Conservation (phyloP, 78 protist genomes). For the Dictyostelium intermedium region DNA sequence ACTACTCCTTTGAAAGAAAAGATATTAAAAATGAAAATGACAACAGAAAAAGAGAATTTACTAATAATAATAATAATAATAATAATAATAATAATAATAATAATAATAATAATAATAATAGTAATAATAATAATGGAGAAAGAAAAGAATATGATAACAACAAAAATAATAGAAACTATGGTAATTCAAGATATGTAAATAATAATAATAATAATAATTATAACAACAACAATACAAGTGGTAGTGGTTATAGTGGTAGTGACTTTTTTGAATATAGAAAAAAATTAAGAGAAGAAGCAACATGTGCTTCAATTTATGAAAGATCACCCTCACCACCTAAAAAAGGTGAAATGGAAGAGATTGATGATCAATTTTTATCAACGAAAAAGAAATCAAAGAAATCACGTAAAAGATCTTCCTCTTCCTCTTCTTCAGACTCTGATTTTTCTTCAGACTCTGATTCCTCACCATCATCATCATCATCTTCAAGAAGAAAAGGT, state of each 20-base stretch:
- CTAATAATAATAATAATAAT: not conserved
- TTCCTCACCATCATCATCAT: no score
- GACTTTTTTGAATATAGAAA: constrained; percentile 4
- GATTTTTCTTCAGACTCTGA: not conserved
- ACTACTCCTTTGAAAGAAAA: not conserved
- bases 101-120: no score
- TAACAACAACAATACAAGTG: no score
- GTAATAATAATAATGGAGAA: not conserved
- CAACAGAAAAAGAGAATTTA: not conserved
- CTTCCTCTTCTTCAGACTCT: not conserved
- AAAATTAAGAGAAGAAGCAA: constrained; percentile 17
- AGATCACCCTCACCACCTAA: constrained; percentile 40
- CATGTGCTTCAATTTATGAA: not conserved
- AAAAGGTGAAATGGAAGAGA: not conserved
- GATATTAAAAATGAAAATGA: not conserved
- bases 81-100: not conserved
- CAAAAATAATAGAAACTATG: not conserved
- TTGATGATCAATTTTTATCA: not conserved
- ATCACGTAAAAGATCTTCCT: not conserved
- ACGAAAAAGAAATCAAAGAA: not conserved
- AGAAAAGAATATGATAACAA: not conserved
- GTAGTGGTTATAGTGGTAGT: not conserved
- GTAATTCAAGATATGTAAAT: not conserved
- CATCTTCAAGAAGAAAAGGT: not conserved
- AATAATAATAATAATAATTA: no score